Conservation (phyloP, 805 yeast species). For the Geotrichum ghanense region DNA sequence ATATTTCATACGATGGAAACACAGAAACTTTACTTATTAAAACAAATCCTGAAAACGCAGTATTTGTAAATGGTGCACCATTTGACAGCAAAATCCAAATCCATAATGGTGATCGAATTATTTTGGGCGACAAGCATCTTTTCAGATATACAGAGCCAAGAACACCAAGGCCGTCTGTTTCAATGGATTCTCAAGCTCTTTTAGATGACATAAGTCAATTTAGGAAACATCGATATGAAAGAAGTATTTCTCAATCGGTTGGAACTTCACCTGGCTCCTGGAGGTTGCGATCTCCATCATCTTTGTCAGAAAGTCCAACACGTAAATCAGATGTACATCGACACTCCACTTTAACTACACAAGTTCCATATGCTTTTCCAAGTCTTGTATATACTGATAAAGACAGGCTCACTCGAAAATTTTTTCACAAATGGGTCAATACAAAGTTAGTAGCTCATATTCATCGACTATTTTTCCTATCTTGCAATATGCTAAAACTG, state of each 20-base stretch:
- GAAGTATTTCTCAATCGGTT: background rate
- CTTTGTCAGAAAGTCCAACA: background rate
- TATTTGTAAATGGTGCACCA: constrained; percentile 16
- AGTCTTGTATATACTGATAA: constrained; percentile 2
- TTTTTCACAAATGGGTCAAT: constrained; percentile 4
- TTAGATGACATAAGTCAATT: background rate
- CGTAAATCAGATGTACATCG: background rate
- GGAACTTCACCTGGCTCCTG: background rate
- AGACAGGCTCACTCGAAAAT: constrained; percentile 5
- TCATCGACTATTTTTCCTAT: too few species aligned
- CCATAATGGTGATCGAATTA: constrained; percentile 17
- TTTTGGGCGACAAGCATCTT: constrained; percentile 17
- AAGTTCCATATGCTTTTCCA: background rate
- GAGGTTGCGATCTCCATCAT: background rate
- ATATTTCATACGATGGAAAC: constrained; percentile 6
- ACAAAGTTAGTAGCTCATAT: too few species aligned
- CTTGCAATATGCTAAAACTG: too few species aligned
- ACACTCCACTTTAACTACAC: background rate
- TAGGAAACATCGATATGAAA: background rate
- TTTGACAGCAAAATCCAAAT: constrained; percentile 8
- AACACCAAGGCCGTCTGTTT: background rate
- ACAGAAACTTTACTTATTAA: constrained; percentile 7
- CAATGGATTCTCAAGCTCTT: background rate
- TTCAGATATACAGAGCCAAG: constrained; percentile 16
- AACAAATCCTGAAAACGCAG: constrained; percentile 8